A percentile compares a stretch with the other conserved stretches of the same genome.
These are phyloP conservation scores for Boletus sp. DNA, from an alignment of 768 basidiomycete species.

Conservation along the genomic window DNA sequence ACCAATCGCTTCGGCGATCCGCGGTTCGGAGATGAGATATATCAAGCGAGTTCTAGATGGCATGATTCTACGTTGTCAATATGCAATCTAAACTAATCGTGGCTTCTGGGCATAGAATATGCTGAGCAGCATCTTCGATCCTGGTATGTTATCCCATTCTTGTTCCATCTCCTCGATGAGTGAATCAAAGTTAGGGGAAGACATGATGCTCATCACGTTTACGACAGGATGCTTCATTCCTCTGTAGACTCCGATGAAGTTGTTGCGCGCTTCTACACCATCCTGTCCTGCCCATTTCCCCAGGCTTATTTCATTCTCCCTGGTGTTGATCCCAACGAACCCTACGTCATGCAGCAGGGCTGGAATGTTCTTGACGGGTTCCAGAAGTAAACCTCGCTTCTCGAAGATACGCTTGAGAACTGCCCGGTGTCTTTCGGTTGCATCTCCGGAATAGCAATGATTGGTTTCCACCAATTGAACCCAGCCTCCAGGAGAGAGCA, in stretches of 20 bases:
- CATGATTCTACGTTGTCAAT: neutral
- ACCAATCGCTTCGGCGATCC: neutral
- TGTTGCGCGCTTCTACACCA: neutral
- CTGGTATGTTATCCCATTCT: neutral
- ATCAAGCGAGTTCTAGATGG: neutral
- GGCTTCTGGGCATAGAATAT: neutral
- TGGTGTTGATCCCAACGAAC: neutral
- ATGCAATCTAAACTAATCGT: neutral
- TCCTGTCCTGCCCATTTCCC: neutral
- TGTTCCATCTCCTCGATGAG: neutral
- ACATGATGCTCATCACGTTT: neutral
- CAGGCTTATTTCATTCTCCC: neutral
- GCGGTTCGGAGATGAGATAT: neutral
- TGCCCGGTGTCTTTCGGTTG: neutral
- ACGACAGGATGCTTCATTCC: neutral
- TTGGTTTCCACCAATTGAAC: neutral
- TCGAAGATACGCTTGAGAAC: neutral
- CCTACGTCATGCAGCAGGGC: neutral
- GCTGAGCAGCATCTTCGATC: neutral
- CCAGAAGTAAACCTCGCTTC: neutral
- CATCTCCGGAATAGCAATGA: neutral
- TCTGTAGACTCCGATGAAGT: neutral
- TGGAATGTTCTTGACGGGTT: neutral
- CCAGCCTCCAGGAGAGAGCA: neutral
- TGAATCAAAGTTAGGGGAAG: neutral